These are phyloP conservation scores for Candida krabiensis DNA, from an alignment of 805 yeast genomes.

Conservation along the genomic window DNA sequence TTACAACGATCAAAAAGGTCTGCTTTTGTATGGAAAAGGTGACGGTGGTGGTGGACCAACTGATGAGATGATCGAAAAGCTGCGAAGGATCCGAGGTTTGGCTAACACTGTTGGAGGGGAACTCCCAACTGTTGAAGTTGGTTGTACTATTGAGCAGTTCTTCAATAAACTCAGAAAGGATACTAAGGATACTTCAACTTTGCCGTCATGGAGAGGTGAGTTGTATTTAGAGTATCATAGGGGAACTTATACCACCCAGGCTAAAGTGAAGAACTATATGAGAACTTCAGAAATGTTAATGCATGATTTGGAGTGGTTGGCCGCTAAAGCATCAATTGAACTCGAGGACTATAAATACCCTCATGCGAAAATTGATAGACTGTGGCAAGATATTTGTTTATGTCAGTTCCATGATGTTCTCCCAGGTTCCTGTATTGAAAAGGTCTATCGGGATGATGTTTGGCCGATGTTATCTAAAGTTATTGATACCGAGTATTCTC, in stretches of 20 bases:
- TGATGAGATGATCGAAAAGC: conserved; percentile 87
- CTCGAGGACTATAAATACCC: conserved; percentile 67
- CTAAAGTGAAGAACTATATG: conserved; percentile 78
- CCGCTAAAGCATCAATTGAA: conserved; percentile 69
- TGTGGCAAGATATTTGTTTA: conserved; percentile 88
- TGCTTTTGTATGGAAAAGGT: conserved; percentile 87
- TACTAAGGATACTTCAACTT: conserved; percentile 61
- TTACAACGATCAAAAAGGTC: conserved; percentile 75
- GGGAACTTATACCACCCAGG: conserved; percentile 96
- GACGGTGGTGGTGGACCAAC: conserved; percentile 99
- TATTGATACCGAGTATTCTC: conserved; percentile 48
- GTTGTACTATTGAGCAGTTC: conserved; percentile 77
- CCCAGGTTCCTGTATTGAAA: conserved; percentile 94
- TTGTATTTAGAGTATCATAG: conserved; percentile 93
- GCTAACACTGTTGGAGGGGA: conserved; percentile 71
- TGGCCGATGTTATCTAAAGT: conserved; percentile 70
- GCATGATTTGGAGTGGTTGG: conserved; percentile 83
- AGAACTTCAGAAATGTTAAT: conserved; percentile 71
- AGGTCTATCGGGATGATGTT: conserved; percentile 89
- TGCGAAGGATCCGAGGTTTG: conserved; percentile 87
- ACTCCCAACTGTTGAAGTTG: conserved; percentile 80
- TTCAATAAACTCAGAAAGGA: conserved; percentile 62
- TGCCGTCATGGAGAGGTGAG: conserved; percentile 93
- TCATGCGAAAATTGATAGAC: conserved; percentile 54
- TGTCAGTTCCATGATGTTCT: conserved; percentile 98